Evolutionary conservation across 1,139 yeast genomes (phyloP).

Genomic region (Debaryomyces psychrophilus): DNA sequence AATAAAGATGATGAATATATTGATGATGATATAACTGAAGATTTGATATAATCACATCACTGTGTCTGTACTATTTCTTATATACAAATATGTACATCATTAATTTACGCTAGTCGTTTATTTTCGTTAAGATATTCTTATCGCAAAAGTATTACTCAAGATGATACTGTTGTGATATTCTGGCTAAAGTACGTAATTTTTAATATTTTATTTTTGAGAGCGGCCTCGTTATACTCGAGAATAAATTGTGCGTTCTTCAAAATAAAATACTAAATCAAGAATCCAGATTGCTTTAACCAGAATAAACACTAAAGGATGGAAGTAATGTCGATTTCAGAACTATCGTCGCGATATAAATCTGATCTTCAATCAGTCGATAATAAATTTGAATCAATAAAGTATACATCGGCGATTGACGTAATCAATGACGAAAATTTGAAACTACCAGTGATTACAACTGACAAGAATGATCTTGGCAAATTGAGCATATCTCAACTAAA

Average conservation of each 20-base stretch:
- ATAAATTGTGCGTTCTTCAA: background rate
- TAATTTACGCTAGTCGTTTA: background rate
- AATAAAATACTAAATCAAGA: background rate
- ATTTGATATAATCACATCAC: slow-evolving; percentile 31
- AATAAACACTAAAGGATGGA: background rate
- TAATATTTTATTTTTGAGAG: background rate
- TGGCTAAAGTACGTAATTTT: too few species aligned
- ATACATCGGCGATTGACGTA: slow-evolving; percentile 20
- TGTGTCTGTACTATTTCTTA: background rate
- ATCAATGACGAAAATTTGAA: slow-evolving; percentile 20
- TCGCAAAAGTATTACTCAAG: too few species aligned
- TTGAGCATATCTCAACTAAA: slow-evolving; percentile 25
- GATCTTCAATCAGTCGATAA: slow-evolving; percentile 9
- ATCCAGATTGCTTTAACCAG: background rate
- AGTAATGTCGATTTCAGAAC: slow-evolving; percentile 9
- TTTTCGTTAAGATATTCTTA: too few species aligned
- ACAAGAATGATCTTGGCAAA: slow-evolving; percentile 13
- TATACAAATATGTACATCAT: background rate
- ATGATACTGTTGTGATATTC: too few species aligned
- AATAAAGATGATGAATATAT: slow-evolving; percentile 53
- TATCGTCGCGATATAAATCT: slow-evolving; percentile 11
- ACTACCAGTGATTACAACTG: background rate
- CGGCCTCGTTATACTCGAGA: background rate
- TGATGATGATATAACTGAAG: slow-evolving; percentile 52
- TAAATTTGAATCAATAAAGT: slow-evolving; percentile 3